These are phyloP conservation scores for Filosporella fistucella DNA, from an alignment of 495 filamentous ascomycete species.

Conservation along the genomic window DNA sequence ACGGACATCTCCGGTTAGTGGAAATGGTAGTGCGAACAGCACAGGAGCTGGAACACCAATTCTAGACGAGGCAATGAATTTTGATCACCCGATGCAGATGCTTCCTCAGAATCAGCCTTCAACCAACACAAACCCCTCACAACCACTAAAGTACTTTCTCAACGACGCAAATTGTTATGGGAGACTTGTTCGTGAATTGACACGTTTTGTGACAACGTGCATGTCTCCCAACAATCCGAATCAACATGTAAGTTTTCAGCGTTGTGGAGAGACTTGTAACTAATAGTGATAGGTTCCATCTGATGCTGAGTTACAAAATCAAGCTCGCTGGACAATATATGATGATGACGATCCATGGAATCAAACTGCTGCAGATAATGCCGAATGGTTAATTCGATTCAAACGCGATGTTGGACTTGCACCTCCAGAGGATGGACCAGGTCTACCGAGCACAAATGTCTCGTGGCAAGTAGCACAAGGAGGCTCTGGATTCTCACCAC, in stretches of 20 bases:
- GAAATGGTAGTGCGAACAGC: background rate
- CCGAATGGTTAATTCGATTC: constrained; percentile 64
- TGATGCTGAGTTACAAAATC: constrained; percentile 49
- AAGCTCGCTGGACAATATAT: constrained; percentile 52
- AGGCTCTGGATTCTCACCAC: constrained; percentile 45
- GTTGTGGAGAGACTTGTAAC: background rate
- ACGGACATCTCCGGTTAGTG: too few relatives aligned
- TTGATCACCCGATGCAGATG: constrained; percentile 11
- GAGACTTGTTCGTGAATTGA: constrained; percentile 40
- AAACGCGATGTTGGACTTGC: constrained; percentile 60
- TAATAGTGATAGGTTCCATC: constrained; percentile 29
- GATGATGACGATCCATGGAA: constrained; percentile 68
- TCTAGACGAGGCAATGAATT: too few relatives aligned
- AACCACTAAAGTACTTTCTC: constrained; percentile 33
- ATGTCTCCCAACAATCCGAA: constrained; percentile 49
- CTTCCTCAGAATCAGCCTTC: constrained; percentile 20
- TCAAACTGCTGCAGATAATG: constrained; percentile 69
- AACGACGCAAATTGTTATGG: constrained; percentile 53
- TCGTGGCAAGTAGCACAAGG: constrained; percentile 37
- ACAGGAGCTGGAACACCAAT: background rate
- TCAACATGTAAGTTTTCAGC: constrained; percentile 33
- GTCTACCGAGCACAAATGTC: constrained; percentile 27
- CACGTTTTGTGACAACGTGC: constrained; percentile 39
- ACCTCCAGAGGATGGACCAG: constrained; percentile 35
- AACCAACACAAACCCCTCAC: constrained; percentile 20